These are phyloP conservation scores for Apiotrichum brassicae DNA, from an alignment of 1,284 basidiomycete species.

Conservation along the genomic window DNA sequence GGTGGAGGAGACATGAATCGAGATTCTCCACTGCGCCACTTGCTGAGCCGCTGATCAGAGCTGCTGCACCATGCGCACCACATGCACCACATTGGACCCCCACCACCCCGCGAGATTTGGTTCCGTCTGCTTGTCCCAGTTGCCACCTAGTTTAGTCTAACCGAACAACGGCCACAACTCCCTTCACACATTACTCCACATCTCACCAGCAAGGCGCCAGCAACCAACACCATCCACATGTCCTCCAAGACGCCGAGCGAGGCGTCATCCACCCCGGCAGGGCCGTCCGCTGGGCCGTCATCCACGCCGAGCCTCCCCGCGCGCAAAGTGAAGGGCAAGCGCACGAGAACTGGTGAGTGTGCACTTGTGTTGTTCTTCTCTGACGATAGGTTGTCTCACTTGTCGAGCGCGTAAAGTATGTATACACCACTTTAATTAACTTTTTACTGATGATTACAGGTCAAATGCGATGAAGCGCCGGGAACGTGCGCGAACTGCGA, in stretches of 20 bases:
- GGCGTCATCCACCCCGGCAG: background rate
- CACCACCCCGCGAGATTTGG: too few relatives aligned
- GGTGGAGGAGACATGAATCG: too few relatives aligned
- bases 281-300: background rate
- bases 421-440: background rate
- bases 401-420: slow-evolving; percentile 20
- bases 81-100: too few relatives aligned
- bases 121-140: too few relatives aligned
- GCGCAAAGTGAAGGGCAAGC: slow-evolving; percentile 15
- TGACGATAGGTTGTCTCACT: slow-evolving; percentile 15
- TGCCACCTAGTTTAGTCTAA: too few relatives aligned
- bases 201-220: background rate
- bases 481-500: slow-evolving; percentile 22
- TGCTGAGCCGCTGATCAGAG: too few relatives aligned
- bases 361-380: background rate
- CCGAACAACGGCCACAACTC: too few relatives aligned
- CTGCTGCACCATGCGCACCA: too few relatives aligned
- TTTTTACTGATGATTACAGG: slow-evolving; percentile 1
- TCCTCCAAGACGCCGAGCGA: slow-evolving; percentile 1
- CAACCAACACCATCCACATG: background rate
- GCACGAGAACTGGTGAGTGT: slow-evolving; percentile 14
- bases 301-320: background rate
- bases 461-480: slow-evolving; percentile 24
- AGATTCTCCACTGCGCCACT: too few relatives aligned
- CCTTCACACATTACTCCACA: too few relatives aligned